Conservation (phyloP, 306 rosid species). For the Lagenaria siceraria region DNA sequence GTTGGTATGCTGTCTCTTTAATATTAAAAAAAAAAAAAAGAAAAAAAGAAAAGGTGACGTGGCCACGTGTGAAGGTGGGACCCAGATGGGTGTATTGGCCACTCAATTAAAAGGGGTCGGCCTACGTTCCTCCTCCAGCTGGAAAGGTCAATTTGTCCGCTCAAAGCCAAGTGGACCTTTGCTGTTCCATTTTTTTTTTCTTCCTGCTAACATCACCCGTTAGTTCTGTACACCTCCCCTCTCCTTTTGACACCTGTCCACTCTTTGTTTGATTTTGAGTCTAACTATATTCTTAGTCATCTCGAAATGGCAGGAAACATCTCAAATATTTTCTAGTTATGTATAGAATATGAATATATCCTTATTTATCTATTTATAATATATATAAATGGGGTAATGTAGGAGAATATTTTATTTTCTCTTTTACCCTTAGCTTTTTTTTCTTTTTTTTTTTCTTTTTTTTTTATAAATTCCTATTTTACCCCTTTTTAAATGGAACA, state of each 20-base stretch:
- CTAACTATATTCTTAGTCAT: too few relatives aligned
- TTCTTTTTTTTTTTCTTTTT: too few relatives aligned
- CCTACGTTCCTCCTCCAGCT: background rate
- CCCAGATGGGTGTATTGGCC: background rate
- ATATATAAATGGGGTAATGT: too few relatives aligned
- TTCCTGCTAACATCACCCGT: background rate
- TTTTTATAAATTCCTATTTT: too few relatives aligned
- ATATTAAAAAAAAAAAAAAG: background rate
- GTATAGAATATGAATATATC: too few relatives aligned
- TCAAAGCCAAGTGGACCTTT: background rate
- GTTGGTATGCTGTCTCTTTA: background rate
- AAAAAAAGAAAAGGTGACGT: background rate
- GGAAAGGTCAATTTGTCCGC: slow-evolving; percentile 2
- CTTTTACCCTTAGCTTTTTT: too few relatives aligned
- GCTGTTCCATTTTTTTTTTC: background rate
- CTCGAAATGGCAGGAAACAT: too few relatives aligned
- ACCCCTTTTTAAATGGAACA: too few relatives aligned
- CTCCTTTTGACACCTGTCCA: background rate
- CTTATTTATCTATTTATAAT: too few relatives aligned
- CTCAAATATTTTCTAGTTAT: too few relatives aligned
- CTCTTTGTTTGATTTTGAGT: too few relatives aligned
- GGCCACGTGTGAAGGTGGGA: slow-evolving; percentile 5
- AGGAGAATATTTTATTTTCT: too few relatives aligned
- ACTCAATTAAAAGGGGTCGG: background rate
- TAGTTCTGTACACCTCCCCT: background rate